Evolutionary conservation across 1,284 basidiomycete species (phyloP), one percentile per base, ranked within the genome.

Genomic region (Melampsora americana): DNA sequence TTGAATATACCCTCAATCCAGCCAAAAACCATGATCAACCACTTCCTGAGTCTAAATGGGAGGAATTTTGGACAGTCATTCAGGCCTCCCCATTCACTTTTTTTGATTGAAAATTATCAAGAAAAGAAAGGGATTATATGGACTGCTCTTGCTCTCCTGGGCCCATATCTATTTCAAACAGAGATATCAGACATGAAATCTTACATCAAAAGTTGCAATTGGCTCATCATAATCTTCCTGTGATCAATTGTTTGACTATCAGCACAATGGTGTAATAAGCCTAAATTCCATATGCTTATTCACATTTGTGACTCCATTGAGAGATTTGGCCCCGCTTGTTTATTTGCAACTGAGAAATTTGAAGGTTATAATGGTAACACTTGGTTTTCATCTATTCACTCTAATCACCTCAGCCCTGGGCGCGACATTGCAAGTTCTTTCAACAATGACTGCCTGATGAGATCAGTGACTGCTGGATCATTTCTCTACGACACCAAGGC

Each of bases 221-320:
- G n/a, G n/a, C n/a, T n/a, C n/a, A n/a, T n/a, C n/a, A n/a, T n/a
- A n/a, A n/a, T n/a, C n/a, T n/a, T n/a, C n/a, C n/a, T n/a, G n/a
- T n/a, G n/a, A n/a, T n/a, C n/a, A n/a, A n/a, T n/a, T n/a, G n/a
- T n/a, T n/a, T n/a, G n/a, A n/a, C n/a, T n/a, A n/a, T n/a, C n/a
- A n/a, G n/a, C n/a, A n/a, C n/a, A 80, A 0, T 83, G 84, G 83
- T 84, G 73, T n/a, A 84, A 85, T 74, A 85, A 85, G 74, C 82
- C 83, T 0, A 85, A 85, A 71, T 84, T 81, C 46, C 81, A 82
- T 66, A 65, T 81, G 7, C 3, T 82, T 5, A 56, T 78, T 1
- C 81, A 82, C 28, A 70, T 82, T n/a, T 61, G 72, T 7, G 66
- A 65, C 3, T 80, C 80, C 26, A 77, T 81, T 9, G 11, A 44